A percentile compares a stretch with the other conserved stretches of the same genome.
These are phyloP conservation scores for Rhodofomes roseus DNA, from an alignment of 1,284 basidiomycete species.

Conservation along the genomic window DNA sequence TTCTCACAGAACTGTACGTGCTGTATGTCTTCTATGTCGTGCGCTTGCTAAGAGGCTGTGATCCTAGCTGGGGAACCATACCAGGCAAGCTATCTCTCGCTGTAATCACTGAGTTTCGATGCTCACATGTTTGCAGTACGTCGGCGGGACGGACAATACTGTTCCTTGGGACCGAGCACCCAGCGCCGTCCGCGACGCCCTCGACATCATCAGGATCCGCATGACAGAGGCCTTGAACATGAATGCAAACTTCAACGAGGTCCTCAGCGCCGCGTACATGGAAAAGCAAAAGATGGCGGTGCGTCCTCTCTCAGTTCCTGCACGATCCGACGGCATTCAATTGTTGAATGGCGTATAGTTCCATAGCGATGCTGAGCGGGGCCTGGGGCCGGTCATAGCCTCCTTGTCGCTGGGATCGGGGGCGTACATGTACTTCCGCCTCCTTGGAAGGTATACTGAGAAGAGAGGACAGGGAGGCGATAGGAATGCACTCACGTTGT, in stretches of 20 bases:
- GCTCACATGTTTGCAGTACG: constrained; percentile 46
- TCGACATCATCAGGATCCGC: constrained; percentile 52
- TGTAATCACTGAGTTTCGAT: background rate
- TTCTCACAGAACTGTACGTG: constrained; percentile 76
- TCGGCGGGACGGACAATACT: constrained; percentile 69
- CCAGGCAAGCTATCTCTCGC: constrained; percentile 39
- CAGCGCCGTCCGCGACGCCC: constrained; percentile 51
- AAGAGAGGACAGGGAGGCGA: constrained; percentile 30
- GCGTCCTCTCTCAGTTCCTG: constrained; percentile 24
- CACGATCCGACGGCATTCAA: background rate
- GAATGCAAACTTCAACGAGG: constrained; percentile 62
- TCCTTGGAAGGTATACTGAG: constrained; percentile 31
- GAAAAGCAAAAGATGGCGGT: constrained; percentile 79
- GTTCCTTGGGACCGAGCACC: constrained; percentile 58
- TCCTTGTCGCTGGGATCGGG: constrained; percentile 69
- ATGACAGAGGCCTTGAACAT: constrained; percentile 35
- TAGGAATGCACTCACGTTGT: constrained; percentile 45
- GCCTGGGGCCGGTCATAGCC: constrained; percentile 67
- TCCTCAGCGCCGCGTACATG: constrained; percentile 79
- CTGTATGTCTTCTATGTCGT: background rate
- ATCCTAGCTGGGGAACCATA: constrained; percentile 68
- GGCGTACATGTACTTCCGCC: constrained; percentile 74
- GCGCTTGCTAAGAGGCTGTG: background rate
- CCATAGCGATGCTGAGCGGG: constrained; percentile 72
- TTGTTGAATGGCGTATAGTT: constrained; percentile 43